phyloP scores from a whole-genome alignment of 1,139 yeast genomes.

The Candida neerlandica region DNA sequence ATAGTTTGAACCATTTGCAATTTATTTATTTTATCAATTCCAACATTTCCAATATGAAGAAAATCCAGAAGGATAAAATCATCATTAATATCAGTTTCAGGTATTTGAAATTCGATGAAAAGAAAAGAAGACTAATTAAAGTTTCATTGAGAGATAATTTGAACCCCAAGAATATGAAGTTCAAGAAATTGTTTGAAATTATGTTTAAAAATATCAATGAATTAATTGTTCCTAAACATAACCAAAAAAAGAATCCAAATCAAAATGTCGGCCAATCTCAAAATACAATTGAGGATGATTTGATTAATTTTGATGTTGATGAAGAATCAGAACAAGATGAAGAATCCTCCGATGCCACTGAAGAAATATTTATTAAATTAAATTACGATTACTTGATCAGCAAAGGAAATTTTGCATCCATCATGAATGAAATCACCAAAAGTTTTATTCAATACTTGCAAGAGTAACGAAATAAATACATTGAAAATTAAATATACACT shows the following conservation, averaged over 20 bases:
- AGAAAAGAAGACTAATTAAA: conserved; percentile 24
- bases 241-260: conserved; percentile 12
- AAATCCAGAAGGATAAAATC: conserved; percentile 40
- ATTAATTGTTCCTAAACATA: conserved; percentile 17
- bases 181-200: conserved; percentile 43
- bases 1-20: conserved; percentile 36
- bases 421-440: conserved; percentile 28
- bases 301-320: conserved; percentile 8
- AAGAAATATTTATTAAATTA: conserved; percentile 29
- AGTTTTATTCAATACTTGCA: conserved; percentile 22
- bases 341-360: not conserved
- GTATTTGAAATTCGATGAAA: conserved; percentile 29
- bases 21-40: conserved; percentile 37
- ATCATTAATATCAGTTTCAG: conserved; percentile 34
- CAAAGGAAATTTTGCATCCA: conserved; percentile 20
- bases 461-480: conserved; percentile 3
- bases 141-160: conserved; percentile 42
- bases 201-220: conserved; percentile 40
- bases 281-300: conserved; percentile 10
- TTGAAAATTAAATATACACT: not conserved
- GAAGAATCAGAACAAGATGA: conserved; percentile 1
- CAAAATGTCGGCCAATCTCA: conserved; percentile 3
- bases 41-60: conserved; percentile 31
- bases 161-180: conserved; percentile 41
- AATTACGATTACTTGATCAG: conserved; percentile 46